Conservation (phyloP, 2,329 filamentous ascomycete species). For the Malbranchea cinnamomea region DNA sequence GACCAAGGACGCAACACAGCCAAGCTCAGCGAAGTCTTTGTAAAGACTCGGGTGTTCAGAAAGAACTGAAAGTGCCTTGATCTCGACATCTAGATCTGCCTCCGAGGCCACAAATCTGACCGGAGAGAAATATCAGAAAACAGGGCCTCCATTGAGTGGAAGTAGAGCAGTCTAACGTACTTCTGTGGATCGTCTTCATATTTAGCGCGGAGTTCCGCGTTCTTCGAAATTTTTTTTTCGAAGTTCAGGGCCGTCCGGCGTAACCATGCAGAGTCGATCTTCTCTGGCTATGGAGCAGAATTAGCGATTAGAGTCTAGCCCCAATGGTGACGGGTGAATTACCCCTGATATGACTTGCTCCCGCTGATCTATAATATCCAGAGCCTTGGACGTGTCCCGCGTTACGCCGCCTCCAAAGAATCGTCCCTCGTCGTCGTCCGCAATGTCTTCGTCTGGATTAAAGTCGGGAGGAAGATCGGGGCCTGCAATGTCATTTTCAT, state of each 20-base stretch:
- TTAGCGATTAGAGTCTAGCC: not conserved
- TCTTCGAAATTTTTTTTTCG: conserved; percentile 81
- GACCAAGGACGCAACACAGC: conserved; percentile 59
- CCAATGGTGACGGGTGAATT: conserved; percentile 4
- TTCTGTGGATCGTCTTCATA: conserved; percentile 67
- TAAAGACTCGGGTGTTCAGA: conserved; percentile 78
- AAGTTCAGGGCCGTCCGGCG: conserved; percentile 68
- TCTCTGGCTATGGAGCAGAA: conserved; percentile 39
- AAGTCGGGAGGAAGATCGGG: conserved; percentile 43
- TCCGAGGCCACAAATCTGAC: conserved; percentile 60
- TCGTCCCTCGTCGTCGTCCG: conserved; percentile 76
- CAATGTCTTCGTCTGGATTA: conserved; percentile 42
- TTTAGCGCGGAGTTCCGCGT: conserved; percentile 74
- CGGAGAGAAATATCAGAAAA: conserved; percentile 10
- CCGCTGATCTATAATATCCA: conserved; percentile 72
- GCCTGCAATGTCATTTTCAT: conserved; percentile 34
- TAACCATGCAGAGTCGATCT: conserved; percentile 72
- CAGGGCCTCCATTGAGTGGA: not conserved
- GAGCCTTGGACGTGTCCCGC: conserved; percentile 60
- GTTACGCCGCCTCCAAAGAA: conserved; percentile 93
- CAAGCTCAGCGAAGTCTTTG: conserved; percentile 60
- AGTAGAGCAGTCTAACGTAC: conserved; percentile 30
- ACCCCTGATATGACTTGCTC: conserved; percentile 38
- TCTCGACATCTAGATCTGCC: conserved; percentile 75
- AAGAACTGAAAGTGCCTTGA: conserved; percentile 74